Conservation (phyloP, 805 yeast genomes). For the Blastobotrys muscicola region DNA sequence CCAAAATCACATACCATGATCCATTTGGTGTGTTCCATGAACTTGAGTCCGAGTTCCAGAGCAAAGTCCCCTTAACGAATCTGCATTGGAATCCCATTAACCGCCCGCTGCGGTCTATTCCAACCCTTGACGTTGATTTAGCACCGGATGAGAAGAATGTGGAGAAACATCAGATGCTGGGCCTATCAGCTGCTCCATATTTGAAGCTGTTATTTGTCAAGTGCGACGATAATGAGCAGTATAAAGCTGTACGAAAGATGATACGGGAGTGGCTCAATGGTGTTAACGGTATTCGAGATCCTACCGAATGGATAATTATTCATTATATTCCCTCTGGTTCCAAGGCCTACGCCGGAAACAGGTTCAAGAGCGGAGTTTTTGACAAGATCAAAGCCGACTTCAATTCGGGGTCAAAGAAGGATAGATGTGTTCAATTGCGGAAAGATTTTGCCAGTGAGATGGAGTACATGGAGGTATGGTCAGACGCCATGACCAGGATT, state of each 20-base stretch:
- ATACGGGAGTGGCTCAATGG: slow-evolving; percentile 66
- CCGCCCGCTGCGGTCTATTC: slow-evolving; percentile 55
- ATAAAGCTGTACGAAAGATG: slow-evolving; percentile 71
- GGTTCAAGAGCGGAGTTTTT: slow-evolving; percentile 38
- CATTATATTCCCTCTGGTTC: slow-evolving; percentile 37
- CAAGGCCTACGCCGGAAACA: slow-evolving; percentile 24
- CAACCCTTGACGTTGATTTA: slow-evolving; percentile 43
- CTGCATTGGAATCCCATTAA: slow-evolving; percentile 56
- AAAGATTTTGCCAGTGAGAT: slow-evolving; percentile 13
- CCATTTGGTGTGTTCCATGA: slow-evolving; percentile 53
- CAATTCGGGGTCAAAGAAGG: slow-evolving; percentile 28
- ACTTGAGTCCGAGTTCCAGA: slow-evolving; percentile 35
- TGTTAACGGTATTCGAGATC: slow-evolving; percentile 31
- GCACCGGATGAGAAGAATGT: slow-evolving; percentile 10
- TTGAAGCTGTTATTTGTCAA: slow-evolving; percentile 60
- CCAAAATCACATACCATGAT: slow-evolving; percentile 54
- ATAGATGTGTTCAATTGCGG: slow-evolving; percentile 26
- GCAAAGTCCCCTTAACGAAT: slow-evolving; percentile 48
- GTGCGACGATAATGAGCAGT: slow-evolving; percentile 59
- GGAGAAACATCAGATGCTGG: slow-evolving; percentile 38
- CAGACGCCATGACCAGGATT: slow-evolving; percentile 33
- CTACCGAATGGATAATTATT: slow-evolving; percentile 56
- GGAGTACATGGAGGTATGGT: slow-evolving; percentile 39
- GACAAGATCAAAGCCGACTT: slow-evolving; percentile 52
- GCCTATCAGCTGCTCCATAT: slow-evolving; percentile 40